Conservation (phyloP, 805 yeast species). For the Lipomyces starkeyi region DNA sequence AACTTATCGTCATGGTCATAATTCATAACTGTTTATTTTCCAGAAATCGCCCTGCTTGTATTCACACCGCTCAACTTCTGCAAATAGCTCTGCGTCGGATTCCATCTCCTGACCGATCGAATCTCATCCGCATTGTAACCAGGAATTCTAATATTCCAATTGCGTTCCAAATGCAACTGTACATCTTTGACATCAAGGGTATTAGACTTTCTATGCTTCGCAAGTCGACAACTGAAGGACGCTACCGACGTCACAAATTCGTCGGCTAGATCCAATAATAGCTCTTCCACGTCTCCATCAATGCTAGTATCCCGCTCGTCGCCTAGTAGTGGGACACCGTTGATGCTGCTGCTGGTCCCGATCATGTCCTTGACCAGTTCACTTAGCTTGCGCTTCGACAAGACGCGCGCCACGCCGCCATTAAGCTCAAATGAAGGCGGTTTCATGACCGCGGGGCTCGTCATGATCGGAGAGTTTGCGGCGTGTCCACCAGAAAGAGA, state of each 20-base stretch:
- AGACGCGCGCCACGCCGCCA: conserved; percentile 57
- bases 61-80: conserved; percentile 47
- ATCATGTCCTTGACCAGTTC: conserved; percentile 72
- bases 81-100: conserved; percentile 49
- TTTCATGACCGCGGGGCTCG: conserved; percentile 74
- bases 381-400: conserved; percentile 85
- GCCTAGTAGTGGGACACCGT: conserved; percentile 43
- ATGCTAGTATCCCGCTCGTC: conserved; percentile 90
- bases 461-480: conserved; percentile 67
- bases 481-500: conserved; percentile 86
- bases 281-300: conserved; percentile 95
- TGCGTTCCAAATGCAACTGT: conserved; percentile 85
- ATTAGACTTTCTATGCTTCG: conserved; percentile 91
- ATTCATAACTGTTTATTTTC: conserved; percentile 18
- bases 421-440: conserved; percentile 84
- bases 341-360: conserved; percentile 65
- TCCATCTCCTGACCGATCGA: conserved; percentile 54
- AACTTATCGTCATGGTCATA: not conserved
- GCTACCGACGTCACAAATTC: conserved; percentile 93
- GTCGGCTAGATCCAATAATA: conserved; percentile 89
- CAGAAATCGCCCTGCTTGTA: conserved; percentile 36
- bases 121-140: conserved; percentile 93
- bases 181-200: conserved; percentile 86
- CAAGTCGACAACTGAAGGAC: conserved; percentile 89
- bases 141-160: conserved; percentile 94